Base-by-base conservation (phyloP, 23 red algal species). In the Agarophyton chilense region DNA sequence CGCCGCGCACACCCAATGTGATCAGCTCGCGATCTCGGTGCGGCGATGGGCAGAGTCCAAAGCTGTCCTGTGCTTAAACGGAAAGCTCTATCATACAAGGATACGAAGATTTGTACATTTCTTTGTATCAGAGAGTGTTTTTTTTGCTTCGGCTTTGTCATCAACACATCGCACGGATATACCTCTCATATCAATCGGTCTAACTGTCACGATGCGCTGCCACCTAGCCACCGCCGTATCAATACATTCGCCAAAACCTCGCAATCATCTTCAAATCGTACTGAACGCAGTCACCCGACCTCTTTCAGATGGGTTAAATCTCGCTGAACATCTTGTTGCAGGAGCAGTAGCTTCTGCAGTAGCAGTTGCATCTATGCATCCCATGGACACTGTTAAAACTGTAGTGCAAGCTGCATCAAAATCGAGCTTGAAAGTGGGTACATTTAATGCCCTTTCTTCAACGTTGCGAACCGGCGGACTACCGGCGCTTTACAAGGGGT, bases 381-480 rank as follows among this genome's bases (percentile, higher is more conserved):
- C 97, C 12, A 46, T 99, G 88, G 97, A 99, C 83, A 99, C 97
- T 28, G 57, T 99, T 9, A 99, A 99, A 82, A 98, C 91, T 22
- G 90, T 87, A 10, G 85, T 96, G 34, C 95, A 98, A 62, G 80
- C 79, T 3, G 72, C 60, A 6, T 78, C 68, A 17, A 62, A 63
- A 31, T 55, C 67, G 14, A 52, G 46, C 40, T 21, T 55, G 19
- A 58, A 40, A 29, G n/a, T 60, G 50, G 36, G 36, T 29, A 61
- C 54, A 5, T 63, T 89, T 54, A 18, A 43, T 1, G 85, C 85
- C 25, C 54, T 89, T 25, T 77, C 73, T 10, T 36, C 85, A 16
- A 72, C 67, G 29, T 34, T 89, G 22, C 40, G 62, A 47, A 49
- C 55, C 19, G 81, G 91, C 21, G 92, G 92, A 47, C 29, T 86